These are phyloP conservation scores for Trichoderma parareesei DNA, from an alignment of 495 filamentous ascomycete genomes.

Conservation along the genomic window DNA sequence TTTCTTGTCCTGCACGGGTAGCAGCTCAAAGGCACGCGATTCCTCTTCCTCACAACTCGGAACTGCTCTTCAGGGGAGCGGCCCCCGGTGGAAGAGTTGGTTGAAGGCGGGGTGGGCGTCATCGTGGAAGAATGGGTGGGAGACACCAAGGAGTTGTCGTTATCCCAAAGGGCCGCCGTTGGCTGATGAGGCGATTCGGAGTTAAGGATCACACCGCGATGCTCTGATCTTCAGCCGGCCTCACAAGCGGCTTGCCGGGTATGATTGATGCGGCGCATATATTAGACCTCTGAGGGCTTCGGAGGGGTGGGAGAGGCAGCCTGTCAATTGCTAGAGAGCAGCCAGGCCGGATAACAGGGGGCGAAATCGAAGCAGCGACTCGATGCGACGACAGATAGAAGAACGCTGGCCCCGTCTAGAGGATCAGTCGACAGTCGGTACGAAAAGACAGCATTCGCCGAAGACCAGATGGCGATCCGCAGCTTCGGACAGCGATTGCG, in stretches of 20 bases:
- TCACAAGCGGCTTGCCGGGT: constrained; percentile 8
- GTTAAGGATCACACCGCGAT: constrained; percentile 7
- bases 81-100: constrained; percentile 61
- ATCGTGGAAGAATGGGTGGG: constrained; percentile 33
- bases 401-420: background rate
- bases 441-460: background rate
- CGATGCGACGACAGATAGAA: background rate
- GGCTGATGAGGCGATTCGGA: constrained; percentile 8
- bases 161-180: background rate
- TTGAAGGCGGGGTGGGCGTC: constrained; percentile 90
- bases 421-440: background rate
- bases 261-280: constrained; percentile 5
- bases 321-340: background rate
- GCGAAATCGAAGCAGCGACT: background rate
- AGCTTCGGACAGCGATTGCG: background rate
- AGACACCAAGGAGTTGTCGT: background rate
- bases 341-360: background rate
- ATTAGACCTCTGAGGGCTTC: constrained; percentile 2
- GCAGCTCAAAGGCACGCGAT: constrained; percentile 89
- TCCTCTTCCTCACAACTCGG: constrained; percentile 86
- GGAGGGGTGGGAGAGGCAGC: background rate
- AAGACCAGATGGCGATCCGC: background rate
- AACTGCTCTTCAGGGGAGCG: constrained; percentile 83
- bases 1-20: constrained; percentile 91
- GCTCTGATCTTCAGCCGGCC: constrained; percentile 5